Evolutionary conservation across 805 yeast species (phyloP).

Genomic region (Torulaspora gathmanii): DNA sequence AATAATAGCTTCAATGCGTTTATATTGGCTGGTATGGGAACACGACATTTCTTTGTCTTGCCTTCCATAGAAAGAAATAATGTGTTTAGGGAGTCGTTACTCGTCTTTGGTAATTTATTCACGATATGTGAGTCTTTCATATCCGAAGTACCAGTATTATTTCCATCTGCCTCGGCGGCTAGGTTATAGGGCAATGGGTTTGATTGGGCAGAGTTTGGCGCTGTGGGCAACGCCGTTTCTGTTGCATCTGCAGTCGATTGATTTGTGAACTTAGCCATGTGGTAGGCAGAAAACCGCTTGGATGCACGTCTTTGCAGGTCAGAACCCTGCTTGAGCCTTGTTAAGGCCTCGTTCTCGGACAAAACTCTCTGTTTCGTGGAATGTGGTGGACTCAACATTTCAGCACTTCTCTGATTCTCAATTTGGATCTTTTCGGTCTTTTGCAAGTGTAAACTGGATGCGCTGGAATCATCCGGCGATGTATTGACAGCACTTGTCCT

Average conservation of each 20-base stretch:
- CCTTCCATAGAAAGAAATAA: constrained; percentile 50
- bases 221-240: constrained; percentile 22
- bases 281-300: constrained; percentile 89
- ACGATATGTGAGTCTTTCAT: not conserved
- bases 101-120: not conserved
- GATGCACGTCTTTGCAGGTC: constrained; percentile 89
- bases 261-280: constrained; percentile 68
- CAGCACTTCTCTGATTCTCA: not conserved
- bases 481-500: constrained; percentile 2
- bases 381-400: not conserved
- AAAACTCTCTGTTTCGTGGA: constrained; percentile 8
- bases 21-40: constrained; percentile 33
- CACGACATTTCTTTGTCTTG: constrained; percentile 49
- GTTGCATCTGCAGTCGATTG: constrained; percentile 34
- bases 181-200: constrained; percentile 1
- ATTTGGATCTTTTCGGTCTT: not conserved
- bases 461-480: constrained; percentile 1
- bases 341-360: constrained; percentile 53
- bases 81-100: constrained; percentile 5
- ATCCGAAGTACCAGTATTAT: not conserved
- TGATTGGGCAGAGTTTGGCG: constrained; percentile 5
- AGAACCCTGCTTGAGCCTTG: constrained; percentile 75
- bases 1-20: constrained; percentile 61
- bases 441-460: not conserved
- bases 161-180: not conserved